Evolutionary conservation across 2,329 filamentous ascomycete species (phyloP), one percentile per base, ranked within the genome.

Genomic region (Endoconidiophora polonica): DNA sequence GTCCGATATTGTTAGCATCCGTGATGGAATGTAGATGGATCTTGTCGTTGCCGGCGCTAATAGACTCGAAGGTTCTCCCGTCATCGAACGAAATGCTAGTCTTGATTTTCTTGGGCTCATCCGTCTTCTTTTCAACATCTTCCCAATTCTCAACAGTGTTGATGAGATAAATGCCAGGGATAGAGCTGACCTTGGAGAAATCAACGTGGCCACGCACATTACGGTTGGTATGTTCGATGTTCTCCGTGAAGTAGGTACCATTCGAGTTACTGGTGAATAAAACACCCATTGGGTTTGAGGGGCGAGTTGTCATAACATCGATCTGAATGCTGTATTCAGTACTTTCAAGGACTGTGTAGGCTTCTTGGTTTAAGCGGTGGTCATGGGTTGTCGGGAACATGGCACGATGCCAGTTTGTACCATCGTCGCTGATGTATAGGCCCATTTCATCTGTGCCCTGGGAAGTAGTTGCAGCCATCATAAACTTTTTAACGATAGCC

Each of bases 271-370:
- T 96, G 4, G 87, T 94, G 60, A 95, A 90, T 51, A 98, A 71
- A 9, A 83, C 79, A 33, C 91, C 93, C 76, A 94, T 90, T 0
- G 82, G 76, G 37, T 74, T 76, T 1, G 72, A 74, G 10, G 73
- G 73, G 42, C 68, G 69, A 38, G 70, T 70, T 1, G 82, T 86
- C 74, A 90, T 81, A 55, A 96, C 88, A 63, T 96, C 88, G 50
- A 98, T 79, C 65, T 96, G 90, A 58, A 98, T 87, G 68, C 90
- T 95, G 69, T 98, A 95, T 61, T 94, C 90, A 40, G 91, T 96
- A 59, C 88, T 91, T 66, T 96, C 90, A 39, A 98, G 73, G 44
- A 98, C 76, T 0, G 91, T 98, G 64, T 95, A 98, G 2, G 85
- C 86, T 61, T 90, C 77, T 61, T 94, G 83, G 54, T 86, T 74